Conservation (phyloP, 371 early-diverging fungal species). For the Dichotomocladium elegans region DNA sequence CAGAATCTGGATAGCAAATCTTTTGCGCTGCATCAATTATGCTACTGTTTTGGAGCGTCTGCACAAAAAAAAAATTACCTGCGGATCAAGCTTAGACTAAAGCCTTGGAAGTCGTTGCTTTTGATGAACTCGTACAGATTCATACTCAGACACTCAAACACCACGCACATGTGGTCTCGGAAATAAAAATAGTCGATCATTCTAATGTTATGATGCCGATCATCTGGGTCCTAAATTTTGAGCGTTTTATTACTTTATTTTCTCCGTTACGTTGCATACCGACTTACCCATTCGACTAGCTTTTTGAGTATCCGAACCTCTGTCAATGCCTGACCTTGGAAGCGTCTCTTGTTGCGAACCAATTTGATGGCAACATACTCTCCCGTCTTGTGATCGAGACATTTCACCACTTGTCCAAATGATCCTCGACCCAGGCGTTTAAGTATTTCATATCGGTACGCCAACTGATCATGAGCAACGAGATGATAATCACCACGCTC, state of each 20-base stretch:
- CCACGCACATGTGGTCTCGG: slow-evolving; percentile 90
- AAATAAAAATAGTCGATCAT: slow-evolving; percentile 87
- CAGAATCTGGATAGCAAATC: slow-evolving; percentile 84
- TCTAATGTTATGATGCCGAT: slow-evolving; percentile 76
- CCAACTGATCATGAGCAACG: slow-evolving; percentile 82
- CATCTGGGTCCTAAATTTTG: slow-evolving; percentile 68
- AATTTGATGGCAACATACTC: slow-evolving; percentile 94
- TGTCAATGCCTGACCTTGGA: slow-evolving; percentile 88
- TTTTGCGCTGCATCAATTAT: slow-evolving; percentile 69
- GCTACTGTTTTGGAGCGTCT: too few species aligned
- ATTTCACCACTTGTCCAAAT: slow-evolving; percentile 98
- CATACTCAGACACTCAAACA: slow-evolving; percentile 90
- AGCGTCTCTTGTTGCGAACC: slow-evolving; percentile 91
- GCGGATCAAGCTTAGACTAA: slow-evolving; percentile 78
- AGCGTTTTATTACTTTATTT: too few species aligned
- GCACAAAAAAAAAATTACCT: too few species aligned
- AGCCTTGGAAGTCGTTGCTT: slow-evolving; percentile 85
- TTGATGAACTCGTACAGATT: slow-evolving; percentile 94
- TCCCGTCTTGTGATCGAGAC: slow-evolving; percentile 77
- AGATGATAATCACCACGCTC: slow-evolving; percentile 91
- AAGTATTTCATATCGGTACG: slow-evolving; percentile 89
- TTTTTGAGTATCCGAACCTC: slow-evolving; percentile 88
- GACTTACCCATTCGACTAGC: slow-evolving; percentile 40
- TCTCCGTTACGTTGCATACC: too few species aligned
- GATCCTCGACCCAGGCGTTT: slow-evolving; percentile 95